Conservation (phyloP, 2,329 filamentous ascomycete species). For the Aotearoamyces nothofagi region DNA sequence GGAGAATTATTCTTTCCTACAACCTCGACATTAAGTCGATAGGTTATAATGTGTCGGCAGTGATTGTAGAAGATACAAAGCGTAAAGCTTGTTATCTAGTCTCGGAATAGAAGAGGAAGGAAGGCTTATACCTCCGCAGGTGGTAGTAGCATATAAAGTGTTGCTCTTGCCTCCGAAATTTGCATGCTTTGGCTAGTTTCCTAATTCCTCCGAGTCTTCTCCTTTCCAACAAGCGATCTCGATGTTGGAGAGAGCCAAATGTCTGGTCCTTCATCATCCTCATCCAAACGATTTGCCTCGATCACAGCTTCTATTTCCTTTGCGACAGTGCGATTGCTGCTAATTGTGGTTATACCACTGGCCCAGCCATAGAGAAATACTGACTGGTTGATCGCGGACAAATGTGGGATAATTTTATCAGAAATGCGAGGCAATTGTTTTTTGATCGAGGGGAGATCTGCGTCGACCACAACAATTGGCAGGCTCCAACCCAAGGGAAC, state of each 20-base stretch:
- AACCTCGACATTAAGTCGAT: no score
- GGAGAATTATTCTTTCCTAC: no score
- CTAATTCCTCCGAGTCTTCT: slow-evolving; percentile 24
- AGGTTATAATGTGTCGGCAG: no score
- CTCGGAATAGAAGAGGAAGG: no score
- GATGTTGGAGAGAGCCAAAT: slow-evolving; percentile 52
- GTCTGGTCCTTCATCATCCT: slow-evolving; percentile 38
- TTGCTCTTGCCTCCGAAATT: no score
- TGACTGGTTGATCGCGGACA: slow-evolving; percentile 47
- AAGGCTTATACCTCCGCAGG: no score
- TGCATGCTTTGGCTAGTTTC: no score
- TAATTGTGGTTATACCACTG: slow-evolving; percentile 42
- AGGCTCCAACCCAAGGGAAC: slow-evolving; percentile 38
- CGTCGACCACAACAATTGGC: slow-evolving; percentile 37
- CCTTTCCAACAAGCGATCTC: slow-evolving; percentile 52
- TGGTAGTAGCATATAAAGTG: no score
- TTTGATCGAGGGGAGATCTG: slow-evolving; percentile 23
- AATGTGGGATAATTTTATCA: slow-evolving; percentile 26
- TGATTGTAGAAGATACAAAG: no score
- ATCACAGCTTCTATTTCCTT: slow-evolving; percentile 44
- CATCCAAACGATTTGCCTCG: slow-evolving; percentile 30
- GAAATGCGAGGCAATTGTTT: slow-evolving; percentile 28
- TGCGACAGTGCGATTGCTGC: slow-evolving; percentile 47
- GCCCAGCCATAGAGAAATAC: slow-evolving; percentile 57
- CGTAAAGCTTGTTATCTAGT: no score